Evolutionary conservation across 176 grass and related monocot species (phyloP).

Genomic region (Luzula sylvatica): DNA sequence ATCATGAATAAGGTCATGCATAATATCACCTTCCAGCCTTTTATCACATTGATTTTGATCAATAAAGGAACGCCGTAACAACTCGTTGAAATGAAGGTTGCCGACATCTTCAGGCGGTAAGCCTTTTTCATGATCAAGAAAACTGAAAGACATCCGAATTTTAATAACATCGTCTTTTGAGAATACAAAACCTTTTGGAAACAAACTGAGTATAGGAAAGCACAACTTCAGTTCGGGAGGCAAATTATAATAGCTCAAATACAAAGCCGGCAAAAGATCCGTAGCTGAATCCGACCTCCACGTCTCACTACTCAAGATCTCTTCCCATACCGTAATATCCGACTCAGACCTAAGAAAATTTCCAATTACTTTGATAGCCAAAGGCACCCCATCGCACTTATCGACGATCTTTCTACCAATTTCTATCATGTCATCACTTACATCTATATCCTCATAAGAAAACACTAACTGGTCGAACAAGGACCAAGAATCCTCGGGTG

Average conservation of each 20-base stretch:
- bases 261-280: constrained; percentile 15
- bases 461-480: constrained; percentile 12
- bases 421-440: neutral
- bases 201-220: constrained; percentile 9
- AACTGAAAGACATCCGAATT: constrained; percentile 16
- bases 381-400: constrained; percentile 21
- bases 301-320: constrained; percentile 11
- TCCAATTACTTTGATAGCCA: constrained; percentile 21
- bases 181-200: constrained; percentile 9
- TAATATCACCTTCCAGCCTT: neutral
- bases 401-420: constrained; percentile 17
- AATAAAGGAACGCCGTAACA: constrained; percentile 19
- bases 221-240: constrained; percentile 1
- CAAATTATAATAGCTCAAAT: constrained; percentile 22
- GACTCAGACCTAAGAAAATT: constrained; percentile 7
- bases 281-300: constrained; percentile 5
- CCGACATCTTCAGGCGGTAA: neutral
- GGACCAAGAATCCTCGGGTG: constrained; percentile 8
- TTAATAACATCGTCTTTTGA: constrained; percentile 1
- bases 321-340: constrained; percentile 1
- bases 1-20: constrained; percentile 28
- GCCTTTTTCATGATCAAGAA: constrained; percentile 5
- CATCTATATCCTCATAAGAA: neutral
- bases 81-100: neutral
- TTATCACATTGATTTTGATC: neutral